These are phyloP conservation scores for Acacia melanoxylon DNA, from an alignment of 306 rosid species.

Conservation along the genomic window DNA sequence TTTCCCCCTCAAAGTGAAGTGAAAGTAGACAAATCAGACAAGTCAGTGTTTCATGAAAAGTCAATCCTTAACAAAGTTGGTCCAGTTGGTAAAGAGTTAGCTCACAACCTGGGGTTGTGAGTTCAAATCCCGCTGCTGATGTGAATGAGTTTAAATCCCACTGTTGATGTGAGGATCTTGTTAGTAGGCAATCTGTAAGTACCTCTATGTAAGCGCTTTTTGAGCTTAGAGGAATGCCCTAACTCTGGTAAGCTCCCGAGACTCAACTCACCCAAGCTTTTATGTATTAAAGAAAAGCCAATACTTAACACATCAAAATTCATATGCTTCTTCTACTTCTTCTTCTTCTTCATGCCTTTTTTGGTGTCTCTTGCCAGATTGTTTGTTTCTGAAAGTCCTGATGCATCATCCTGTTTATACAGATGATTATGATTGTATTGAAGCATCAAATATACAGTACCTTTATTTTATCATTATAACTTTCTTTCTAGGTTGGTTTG, in stretches of 20 bases:
- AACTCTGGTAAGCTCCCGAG: too few species aligned
- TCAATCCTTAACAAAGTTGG: too few species aligned
- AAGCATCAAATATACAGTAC: background rate
- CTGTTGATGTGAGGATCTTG: too few species aligned
- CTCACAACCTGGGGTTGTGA: too few species aligned
- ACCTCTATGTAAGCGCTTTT: too few species aligned
- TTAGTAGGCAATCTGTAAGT: too few species aligned
- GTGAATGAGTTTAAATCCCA: too few species aligned
- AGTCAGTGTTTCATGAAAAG: background rate
- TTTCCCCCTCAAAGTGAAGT: background rate
- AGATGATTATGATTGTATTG: background rate
- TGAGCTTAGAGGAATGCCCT: too few species aligned
- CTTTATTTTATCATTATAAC: background rate
- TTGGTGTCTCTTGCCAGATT: background rate
- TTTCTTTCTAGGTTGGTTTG: background rate
- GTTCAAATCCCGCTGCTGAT: too few species aligned
- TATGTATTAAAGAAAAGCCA: too few species aligned
- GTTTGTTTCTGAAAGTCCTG: background rate
- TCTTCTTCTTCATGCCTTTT: background rate
- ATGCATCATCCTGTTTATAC: background rate
- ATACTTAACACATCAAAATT: background rate
- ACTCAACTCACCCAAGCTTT: too few species aligned
- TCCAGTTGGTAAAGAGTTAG: too few species aligned
- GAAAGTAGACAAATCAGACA: background rate
- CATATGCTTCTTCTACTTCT: background rate